Evolutionary conservation across 2,329 filamentous ascomycete species (phyloP), one percentile per base, ranked within the genome.

Genomic region (Sporothrix brunneoviolacea): DNA sequence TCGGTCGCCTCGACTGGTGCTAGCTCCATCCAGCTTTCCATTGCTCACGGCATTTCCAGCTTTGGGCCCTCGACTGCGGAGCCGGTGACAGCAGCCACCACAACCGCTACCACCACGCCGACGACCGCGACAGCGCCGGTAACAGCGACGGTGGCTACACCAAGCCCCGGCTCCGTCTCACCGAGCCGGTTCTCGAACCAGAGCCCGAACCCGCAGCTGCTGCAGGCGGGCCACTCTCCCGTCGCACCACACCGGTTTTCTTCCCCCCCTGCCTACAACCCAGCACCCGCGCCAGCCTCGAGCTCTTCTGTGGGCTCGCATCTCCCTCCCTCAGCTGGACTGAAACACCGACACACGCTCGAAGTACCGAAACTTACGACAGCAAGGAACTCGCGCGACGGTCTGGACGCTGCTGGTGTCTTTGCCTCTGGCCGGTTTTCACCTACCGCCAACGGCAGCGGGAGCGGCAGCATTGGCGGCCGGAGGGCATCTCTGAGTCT

Each of bases 311-410:
- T 75, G 52, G 65, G 74, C 39, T 75, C 82, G 35, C 71, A 79
- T 8, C 73, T 74, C 13, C 70, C 73, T 28, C 73, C 75, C 15
- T 71, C 73, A 22, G 68, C 77, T 18, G 77, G 79, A 50, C 70
- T 91, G 43, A 85, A 86, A 65, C 88, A 95, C 54, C 82, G 91
- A 57, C 86, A 95, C 68, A 95, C 89, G 0, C 75, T 96, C 22
- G 89, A 95, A 66, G 88, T 95, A 0, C 90, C 91, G 8, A 87
- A 84, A 66, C 66, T 75, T 15, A 16, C 48, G 18, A 75, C 82
- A n/a, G 71, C 77, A 30, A 79, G 88, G 59, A 77, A 71, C 48
- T 89, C 88, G n/a, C 82, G 80, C 58, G 90, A 95, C 58, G 77
- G 83, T 27, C 71, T 77, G 55, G 86, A 91, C 59, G 76, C 68